Percentiles rank a stretch among this genome's conserved stretches.
Evolutionary conservation across 2,329 filamentous ascomycete species (phyloP).

Genomic region (Sphaerostilbella broomeana): DNA sequence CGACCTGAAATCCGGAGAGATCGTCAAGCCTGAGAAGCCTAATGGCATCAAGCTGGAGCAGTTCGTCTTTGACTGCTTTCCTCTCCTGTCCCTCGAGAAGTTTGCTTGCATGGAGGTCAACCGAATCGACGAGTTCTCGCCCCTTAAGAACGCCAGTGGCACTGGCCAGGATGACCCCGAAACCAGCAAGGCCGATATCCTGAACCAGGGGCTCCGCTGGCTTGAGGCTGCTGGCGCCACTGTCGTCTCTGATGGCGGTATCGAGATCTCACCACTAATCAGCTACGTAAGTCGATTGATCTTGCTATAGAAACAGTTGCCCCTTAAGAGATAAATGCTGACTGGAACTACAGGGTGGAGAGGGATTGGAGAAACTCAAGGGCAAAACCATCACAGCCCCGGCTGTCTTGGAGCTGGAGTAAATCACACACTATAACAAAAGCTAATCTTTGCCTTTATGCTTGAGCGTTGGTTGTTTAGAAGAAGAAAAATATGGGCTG

Average conservation of each 20-base stretch:
- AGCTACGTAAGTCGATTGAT: conserved; percentile 72
- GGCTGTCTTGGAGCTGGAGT: conserved; percentile 44
- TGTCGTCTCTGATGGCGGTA: conserved; percentile 62
- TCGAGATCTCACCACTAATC: conserved; percentile 87
- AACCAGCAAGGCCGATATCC: conserved; percentile 85
- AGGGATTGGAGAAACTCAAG: conserved; percentile 52
- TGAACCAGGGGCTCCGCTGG: conserved; percentile 86
- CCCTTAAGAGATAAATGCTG: conserved; percentile 5
- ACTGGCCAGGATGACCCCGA: conserved; percentile 90
- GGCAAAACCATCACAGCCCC: conserved; percentile 48
- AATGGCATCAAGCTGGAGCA: conserved; percentile 99
- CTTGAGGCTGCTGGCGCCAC: conserved; percentile 68
- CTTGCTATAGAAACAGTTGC: no score
- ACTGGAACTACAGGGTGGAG: conserved; percentile 43
- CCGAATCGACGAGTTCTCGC: conserved; percentile 96
- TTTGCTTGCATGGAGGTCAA: conserved; percentile 95
- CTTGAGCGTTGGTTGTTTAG: no score
- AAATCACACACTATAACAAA: no score
- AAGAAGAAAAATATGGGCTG: no score
- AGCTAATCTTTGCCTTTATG: no score
- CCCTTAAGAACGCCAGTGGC: conserved; percentile 82
- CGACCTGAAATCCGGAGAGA: conserved; percentile 68
- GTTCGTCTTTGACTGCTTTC: conserved; percentile 98
- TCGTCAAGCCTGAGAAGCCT: conserved; percentile 84
- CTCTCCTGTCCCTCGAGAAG: conserved; percentile 73